Evolutionary conservation across 192 early-diverging fungal species (phyloP), one percentile per base, ranked within the genome.

Genomic region (Spizellomyces sp.): DNA sequence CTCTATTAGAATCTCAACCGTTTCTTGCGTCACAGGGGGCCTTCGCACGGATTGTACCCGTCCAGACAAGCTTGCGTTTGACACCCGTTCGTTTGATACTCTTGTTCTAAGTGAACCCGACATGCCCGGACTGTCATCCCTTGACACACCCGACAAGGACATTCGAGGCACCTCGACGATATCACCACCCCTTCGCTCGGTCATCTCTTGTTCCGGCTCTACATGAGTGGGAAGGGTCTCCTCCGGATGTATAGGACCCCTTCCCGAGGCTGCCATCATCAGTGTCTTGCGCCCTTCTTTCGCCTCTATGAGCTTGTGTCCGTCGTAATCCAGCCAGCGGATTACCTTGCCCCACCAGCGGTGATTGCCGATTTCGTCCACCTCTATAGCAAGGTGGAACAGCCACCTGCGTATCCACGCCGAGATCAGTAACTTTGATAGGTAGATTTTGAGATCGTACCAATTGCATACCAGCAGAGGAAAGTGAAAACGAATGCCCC

Each of bases 251-350:
- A 46, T 66, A 15, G 64, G 54, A 9, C 50, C 50, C 19, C 54
- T 21, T 5, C 66, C 66, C 6, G 66, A 57, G 52, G 66, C 66
- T 4, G 52, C 66, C 66, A 68, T 68, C 66, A 68, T 68, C 8
- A 68, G 66, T 14, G 9, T 42, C 5, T 68, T 68, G 48, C 27
- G 50, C 12, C 66, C 66, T 42, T 68, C 66, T 5, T 15, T 8
- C 21, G 54, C 66, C 45, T 68, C 66, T 8, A 68, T 50, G 8
- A 68, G 52, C 21, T 52, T 50, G 55, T 68, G 66, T 19, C 66
- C 66, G 55, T 68, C 58, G 55, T 68, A 54, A 19, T 68, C 66
- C 27, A 68, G 45, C 66, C 66, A 68, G 15, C 66, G 48, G 21
- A 68, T 41, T 21, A 57, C 10, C 19, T 27, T 8, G 19, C 66